Evolutionary conservation across 306 rosid genomes (phyloP).

Genomic region (Pterocarpus macrocarpus): DNA sequence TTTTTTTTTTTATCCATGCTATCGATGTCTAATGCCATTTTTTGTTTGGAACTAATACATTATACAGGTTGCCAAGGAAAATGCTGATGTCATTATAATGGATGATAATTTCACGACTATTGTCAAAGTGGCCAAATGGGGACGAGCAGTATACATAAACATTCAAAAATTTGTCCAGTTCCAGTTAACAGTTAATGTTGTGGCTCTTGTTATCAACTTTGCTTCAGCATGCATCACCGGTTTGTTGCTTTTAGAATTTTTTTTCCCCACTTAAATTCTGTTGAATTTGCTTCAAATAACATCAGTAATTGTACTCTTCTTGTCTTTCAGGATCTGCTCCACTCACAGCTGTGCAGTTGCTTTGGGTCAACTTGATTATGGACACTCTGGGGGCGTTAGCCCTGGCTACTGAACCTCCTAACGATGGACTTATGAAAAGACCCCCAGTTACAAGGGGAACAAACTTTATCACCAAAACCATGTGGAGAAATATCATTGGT

Average conservation of each 20-base stretch:
- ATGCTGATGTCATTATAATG: constrained; percentile 89
- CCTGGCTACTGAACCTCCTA: constrained; percentile 96
- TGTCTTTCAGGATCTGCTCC: constrained; percentile 90
- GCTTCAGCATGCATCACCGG: constrained; percentile 94
- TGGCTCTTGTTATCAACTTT: constrained; percentile 87
- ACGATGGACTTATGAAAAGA: constrained; percentile 77
- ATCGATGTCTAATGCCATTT: constrained; percentile 13
- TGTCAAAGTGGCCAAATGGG: constrained; percentile 91
- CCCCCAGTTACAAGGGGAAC: constrained; percentile 73
- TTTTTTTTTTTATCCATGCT: neutral
- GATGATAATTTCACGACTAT: constrained; percentile 91
- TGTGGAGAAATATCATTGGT: constrained; percentile 98
- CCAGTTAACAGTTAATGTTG: constrained; percentile 92
- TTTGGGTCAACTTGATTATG: constrained; percentile 99
- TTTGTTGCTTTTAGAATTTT: constrained; percentile 42
- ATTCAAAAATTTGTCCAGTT: constrained; percentile 98
- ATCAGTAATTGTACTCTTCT: neutral
- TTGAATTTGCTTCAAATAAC: constrained; percentile 40
- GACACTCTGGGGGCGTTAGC: constrained; percentile 99
- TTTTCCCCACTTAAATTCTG: neutral
- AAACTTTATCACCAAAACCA: constrained; percentile 82
- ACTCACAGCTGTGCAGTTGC: constrained; percentile 93
- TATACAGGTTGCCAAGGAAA: constrained; percentile 94
- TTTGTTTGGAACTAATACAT: constrained; percentile 36
- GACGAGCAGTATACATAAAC: constrained; percentile 94